Evolutionary conservation across 2,329 filamentous ascomycete species (phyloP).

Genomic region (Coniochaeta pulveracea): DNA sequence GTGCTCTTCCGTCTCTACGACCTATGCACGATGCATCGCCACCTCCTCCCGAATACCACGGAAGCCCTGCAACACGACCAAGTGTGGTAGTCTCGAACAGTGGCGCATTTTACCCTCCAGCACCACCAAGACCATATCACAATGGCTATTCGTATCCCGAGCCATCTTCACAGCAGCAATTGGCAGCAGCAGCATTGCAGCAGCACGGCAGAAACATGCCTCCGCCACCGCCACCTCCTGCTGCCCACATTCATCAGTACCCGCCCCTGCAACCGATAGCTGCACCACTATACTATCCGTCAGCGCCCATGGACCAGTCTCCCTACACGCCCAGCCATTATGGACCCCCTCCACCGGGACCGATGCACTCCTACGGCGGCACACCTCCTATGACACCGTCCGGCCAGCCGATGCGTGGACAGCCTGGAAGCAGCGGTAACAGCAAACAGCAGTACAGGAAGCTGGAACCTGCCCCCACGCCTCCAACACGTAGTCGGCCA

Average conservation of each 20-base stretch:
- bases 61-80: conserved; percentile 8
- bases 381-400: conserved; percentile 4
- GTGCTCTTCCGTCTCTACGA: conserved; percentile 11
- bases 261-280: conserved; percentile 6
- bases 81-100: conserved; percentile 20
- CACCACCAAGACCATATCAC: conserved; percentile 21
- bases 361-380: conserved; percentile 6
- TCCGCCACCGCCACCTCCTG: conserved; percentile 5
- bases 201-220: neutral
- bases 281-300: conserved; percentile 6
- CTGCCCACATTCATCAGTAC: conserved; percentile 7
- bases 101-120: conserved; percentile 22
- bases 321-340: neutral
- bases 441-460: conserved; percentile 33
- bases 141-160: conserved; percentile 22
- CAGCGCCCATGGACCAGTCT: conserved; percentile 7
- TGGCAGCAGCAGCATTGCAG: conserved; percentile 12
- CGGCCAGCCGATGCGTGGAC: neutral
- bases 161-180: conserved; percentile 13
- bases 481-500: conserved; percentile 35
- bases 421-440: conserved; percentile 15
- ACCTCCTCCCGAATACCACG: conserved; percentile 12
- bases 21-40: too few relatives aligned
- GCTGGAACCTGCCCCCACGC: conserved; percentile 45
- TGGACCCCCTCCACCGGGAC: conserved; percentile 3